Percentiles rank a stretch among this genome's conserved stretches.
These are phyloP conservation scores for Pythium plurisporium DNA, from an alignment of 352 stramenopile species.

Conservation along the genomic window DNA sequence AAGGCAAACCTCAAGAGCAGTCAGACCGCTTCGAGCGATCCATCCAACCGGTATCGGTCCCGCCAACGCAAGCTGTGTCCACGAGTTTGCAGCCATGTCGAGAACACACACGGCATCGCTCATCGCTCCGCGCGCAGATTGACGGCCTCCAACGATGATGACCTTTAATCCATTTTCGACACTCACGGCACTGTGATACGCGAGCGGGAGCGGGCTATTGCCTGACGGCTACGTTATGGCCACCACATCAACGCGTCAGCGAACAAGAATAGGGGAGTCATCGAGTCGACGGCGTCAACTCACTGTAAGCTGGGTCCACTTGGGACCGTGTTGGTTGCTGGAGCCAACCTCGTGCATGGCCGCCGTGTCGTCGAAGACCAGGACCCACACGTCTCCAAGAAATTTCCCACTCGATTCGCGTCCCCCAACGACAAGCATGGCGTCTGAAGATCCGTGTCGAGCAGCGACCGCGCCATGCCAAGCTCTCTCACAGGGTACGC, in stretches of 20 bases:
- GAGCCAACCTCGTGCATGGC: no score
- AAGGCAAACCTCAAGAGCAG: constrained; percentile 11
- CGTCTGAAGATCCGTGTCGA: constrained; percentile 18
- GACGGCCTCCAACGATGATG: constrained; percentile 44
- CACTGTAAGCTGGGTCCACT: constrained; percentile 41
- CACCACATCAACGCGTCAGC: no score
- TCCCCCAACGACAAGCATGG: constrained; percentile 47
- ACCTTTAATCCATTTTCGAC: constrained; percentile 34
- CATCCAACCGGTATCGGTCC: constrained; percentile 8
- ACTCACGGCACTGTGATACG: constrained; percentile 37
- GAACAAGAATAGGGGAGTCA: no score
- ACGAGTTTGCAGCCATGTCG: constrained; percentile 44
- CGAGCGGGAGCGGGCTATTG: constrained; percentile 45
- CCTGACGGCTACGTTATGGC: constrained; percentile 47
- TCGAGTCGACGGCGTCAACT: neutral
- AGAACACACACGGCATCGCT: constrained; percentile 40
- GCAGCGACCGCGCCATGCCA: constrained; percentile 40
- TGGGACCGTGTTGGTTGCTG: constrained; percentile 13
- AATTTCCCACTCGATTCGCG: constrained; percentile 29
- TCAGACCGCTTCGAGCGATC: constrained; percentile 5
- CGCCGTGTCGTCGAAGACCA: constrained; percentile 21
- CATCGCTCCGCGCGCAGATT: constrained; percentile 21
- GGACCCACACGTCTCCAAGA: constrained; percentile 44
- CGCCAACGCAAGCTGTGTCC: constrained; percentile 23
- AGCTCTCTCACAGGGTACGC: constrained; percentile 24